Evolutionary conservation across 305 asterid genomes (phyloP), one percentile per base, ranked within the genome.

Genomic region (Striga hermonthica): DNA sequence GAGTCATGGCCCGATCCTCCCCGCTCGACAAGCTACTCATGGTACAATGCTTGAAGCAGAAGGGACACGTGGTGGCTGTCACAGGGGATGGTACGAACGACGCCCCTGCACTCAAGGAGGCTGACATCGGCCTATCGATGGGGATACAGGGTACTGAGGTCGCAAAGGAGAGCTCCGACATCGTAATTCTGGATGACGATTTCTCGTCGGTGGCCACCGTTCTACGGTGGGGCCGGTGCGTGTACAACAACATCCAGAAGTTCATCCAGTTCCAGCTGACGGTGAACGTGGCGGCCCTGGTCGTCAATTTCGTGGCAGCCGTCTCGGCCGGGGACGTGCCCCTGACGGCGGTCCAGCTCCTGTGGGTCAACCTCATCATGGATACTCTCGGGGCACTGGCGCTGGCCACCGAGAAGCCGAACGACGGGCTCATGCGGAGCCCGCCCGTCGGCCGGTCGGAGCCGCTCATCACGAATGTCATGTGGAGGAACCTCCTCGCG

Each of bases 181-280:
- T 81, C 0, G 82, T 78, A 6, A 81, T 81, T 40, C 6, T 81
- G 3, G 86, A 78, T 48, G 86, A 81, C 45, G 83, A 81, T 38
- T 78, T 76, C 60, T 14, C 84, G 4, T 74, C 84, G 0, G 78
- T 79, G 0, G 77, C 82, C 0, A 78, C 78, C 0, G 81, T 78
- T 9, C 4, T 83, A 4, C 64, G 68, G 0, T 83, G 88, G 89
- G 89, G 89, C 0, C 71, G 89, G 34, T 78, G 84, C 41, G 89
- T 81, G 3, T 83, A 81, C 52, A 78, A 80, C 80, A 83, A 80
- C 65, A 83, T 83, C 36, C 85, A 83, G 22, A 80, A 83, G 15
- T 83, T 83, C 74, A 83, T 83, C 12, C 89, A 83, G 56, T 81
- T 81, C 66, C 89, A 83, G n/a, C 82, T 83, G 57, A 80, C 82